Percentiles rank a stretch among this genome's conserved stretches.
These are phyloP conservation scores for Cryptococcus amylolentus DNA, from an alignment of 1,284 basidiomycete species.

Conservation along the genomic window DNA sequence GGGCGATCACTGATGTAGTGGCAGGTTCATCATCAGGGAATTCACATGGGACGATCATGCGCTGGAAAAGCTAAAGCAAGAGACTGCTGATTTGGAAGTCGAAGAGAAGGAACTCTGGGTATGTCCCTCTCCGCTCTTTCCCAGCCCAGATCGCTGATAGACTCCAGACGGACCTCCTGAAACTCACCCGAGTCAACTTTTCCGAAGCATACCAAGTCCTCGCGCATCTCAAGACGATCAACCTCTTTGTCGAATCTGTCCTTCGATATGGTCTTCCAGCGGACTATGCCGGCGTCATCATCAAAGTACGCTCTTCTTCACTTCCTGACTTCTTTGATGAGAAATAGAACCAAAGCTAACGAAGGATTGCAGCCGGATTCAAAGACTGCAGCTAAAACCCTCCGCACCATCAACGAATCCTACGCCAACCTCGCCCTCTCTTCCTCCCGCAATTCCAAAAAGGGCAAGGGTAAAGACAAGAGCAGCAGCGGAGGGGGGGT, in stretches of 20 bases:
- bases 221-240: conserved; percentile 87
- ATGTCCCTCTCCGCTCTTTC: too few species aligned
- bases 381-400: conserved; percentile 75
- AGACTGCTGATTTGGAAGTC: conserved; percentile 71
- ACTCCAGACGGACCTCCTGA: conserved; percentile 94
- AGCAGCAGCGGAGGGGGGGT: conserved; percentile 32
- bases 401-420: conserved; percentile 69
- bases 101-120: conserved; percentile 99
- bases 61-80: conserved; percentile 76
- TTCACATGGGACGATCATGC: conserved; percentile 87
- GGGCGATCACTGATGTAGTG: not conserved
- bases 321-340: too few species aligned
- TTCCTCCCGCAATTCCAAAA: conserved; percentile 18
- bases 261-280: conserved; percentile 93
- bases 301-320: conserved; percentile 60
- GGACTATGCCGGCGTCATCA: conserved; percentile 74
- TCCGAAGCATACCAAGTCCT: conserved; percentile 94
- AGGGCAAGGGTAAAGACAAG: not conserved
- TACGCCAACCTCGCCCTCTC: conserved; percentile 72
- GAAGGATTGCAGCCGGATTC: conserved; percentile 67
- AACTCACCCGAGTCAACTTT: conserved; percentile 90
- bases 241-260: conserved; percentile 92
- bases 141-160: too few species aligned
- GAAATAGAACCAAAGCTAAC: too few species aligned
- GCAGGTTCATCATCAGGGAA: conserved; percentile 84